These are phyloP conservation scores for Aspergillus novofumigatus DNA, from an alignment of 2,329 filamentous ascomycete species.

Conservation along the genomic window DNA sequence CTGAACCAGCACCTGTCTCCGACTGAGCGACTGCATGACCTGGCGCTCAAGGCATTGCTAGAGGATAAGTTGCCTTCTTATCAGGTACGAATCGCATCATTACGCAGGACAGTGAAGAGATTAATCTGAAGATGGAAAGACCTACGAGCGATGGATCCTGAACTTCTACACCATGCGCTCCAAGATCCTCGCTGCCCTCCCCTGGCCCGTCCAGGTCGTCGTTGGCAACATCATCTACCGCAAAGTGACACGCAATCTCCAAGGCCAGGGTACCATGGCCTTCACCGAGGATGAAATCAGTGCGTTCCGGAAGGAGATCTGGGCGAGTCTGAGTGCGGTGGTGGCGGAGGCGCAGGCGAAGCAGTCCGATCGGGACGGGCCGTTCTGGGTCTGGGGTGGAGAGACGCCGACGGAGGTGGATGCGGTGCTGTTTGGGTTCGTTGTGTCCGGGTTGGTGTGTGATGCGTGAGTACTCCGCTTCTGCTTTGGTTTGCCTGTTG, in stretches of 20 bases:
- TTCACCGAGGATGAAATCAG: conserved; percentile 49
- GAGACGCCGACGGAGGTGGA: conserved; percentile 55
- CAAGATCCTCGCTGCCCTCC: conserved; percentile 45
- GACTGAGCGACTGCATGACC: conserved; percentile 44
- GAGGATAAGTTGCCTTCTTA: conserved; percentile 61
- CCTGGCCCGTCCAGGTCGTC: conserved; percentile 50
- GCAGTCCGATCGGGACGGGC: conserved; percentile 19
- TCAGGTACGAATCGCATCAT: conserved; percentile 32
- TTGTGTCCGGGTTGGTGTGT: conserved; percentile 50
- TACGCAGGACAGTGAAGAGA: background rate
- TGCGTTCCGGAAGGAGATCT: conserved; percentile 48
- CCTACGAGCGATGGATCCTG: conserved; percentile 54
- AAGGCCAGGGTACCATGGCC: conserved; percentile 55
- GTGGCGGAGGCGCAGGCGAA: conserved; percentile 38
- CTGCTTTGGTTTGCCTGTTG: background rate
- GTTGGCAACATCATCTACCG: conserved; percentile 51
- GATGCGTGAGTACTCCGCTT: conserved; percentile 45
- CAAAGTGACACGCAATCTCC: conserved; percentile 40
- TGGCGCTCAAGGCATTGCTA: conserved; percentile 51
- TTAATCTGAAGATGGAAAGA: conserved; percentile 21
- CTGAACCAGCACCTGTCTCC: conserved; percentile 45
- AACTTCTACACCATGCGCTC: conserved; percentile 59
- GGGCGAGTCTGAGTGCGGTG: conserved; percentile 49
- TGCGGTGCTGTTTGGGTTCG: conserved; percentile 55
- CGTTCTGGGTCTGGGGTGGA: conserved; percentile 58